These are phyloP conservation scores for Trematosphaeria pertusa DNA, from an alignment of 2,329 filamentous ascomycete species.

Conservation along the genomic window DNA sequence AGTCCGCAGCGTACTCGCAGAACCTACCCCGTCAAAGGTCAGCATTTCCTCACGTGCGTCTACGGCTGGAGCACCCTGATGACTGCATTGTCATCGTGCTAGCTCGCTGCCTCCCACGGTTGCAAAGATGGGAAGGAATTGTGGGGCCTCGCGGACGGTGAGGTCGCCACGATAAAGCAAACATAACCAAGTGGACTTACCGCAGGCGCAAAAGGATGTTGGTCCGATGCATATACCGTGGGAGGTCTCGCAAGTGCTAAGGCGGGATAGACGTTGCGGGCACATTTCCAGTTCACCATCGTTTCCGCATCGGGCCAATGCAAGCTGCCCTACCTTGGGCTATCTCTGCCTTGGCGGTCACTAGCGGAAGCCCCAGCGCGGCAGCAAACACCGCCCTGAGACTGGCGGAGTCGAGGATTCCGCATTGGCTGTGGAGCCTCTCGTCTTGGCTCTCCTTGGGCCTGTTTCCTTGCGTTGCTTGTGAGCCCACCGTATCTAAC, in stretches of 20 bases:
- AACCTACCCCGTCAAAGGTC: too few species aligned
- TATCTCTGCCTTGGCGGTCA: conserved; percentile 28
- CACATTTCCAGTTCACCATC: conserved; percentile 17
- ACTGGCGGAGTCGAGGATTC: conserved; percentile 36
- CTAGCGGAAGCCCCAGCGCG: conserved; percentile 24
- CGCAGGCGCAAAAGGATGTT: neutral
- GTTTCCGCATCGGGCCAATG: conserved; percentile 23
- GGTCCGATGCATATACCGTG: conserved; percentile 5
- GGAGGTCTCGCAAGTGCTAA: conserved; percentile 21
- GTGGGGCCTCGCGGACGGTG: too few species aligned
- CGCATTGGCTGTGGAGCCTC: conserved; percentile 32
- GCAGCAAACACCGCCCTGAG: conserved; percentile 32
- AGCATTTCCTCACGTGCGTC: too few species aligned
- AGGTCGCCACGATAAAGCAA: too few species aligned
- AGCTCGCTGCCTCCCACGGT: too few species aligned
- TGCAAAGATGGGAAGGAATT: too few species aligned
- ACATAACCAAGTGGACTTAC: neutral
- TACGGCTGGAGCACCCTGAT: too few species aligned
- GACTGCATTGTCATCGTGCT: too few species aligned
- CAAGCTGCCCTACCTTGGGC: conserved; percentile 28
- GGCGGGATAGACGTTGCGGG: conserved; percentile 22
- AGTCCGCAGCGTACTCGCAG: too few species aligned
- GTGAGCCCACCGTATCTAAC: conserved; percentile 36
- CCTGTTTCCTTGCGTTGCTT: conserved; percentile 46
- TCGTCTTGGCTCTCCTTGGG: conserved; percentile 42